phyloP scores from a whole-genome alignment of 495 filamentous ascomycete genomes.

The Penicillium crystallinum region DNA sequence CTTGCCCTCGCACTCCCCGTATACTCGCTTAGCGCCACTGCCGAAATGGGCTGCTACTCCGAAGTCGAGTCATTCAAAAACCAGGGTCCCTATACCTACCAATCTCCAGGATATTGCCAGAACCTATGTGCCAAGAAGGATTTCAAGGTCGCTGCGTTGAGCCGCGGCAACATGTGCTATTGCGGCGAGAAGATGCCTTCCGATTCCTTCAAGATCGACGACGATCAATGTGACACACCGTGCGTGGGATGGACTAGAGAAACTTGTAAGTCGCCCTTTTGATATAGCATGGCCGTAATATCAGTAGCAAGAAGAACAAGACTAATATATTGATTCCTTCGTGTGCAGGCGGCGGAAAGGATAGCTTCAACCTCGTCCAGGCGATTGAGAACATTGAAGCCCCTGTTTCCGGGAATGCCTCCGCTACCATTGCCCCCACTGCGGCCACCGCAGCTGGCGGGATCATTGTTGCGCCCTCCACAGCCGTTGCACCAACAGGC shows the following conservation, averaged over 20 bases:
- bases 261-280: constrained; percentile 25
- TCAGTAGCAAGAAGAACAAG: neutral
- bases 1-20: constrained; percentile 26
- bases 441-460: constrained; percentile 16
- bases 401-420: neutral
- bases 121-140: constrained; percentile 21
- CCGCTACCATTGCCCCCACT: constrained; percentile 1
- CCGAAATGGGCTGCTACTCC: constrained; percentile 33
- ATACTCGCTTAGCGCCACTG: constrained; percentile 5
- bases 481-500: constrained; percentile 5
- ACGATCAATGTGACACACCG: constrained; percentile 25
- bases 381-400: neutral
- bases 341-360: constrained; percentile 31
- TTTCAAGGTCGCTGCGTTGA: constrained; percentile 29
- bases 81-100: constrained; percentile 21
- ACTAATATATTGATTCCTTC: neutral
- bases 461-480: constrained; percentile 29
- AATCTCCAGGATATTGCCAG: constrained; percentile 29
- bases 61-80: constrained; percentile 18
- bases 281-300: neutral
- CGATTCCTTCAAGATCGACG: constrained; percentile 22
- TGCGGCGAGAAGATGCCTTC: constrained; percentile 34
- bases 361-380: constrained; percentile 26
- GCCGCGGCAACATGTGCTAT: constrained; percentile 28
- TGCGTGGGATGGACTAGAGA: constrained; percentile 32